Conservation (phyloP, 2,329 filamentous ascomycete genomes). For the Cyclaneusma minus region DNA sequence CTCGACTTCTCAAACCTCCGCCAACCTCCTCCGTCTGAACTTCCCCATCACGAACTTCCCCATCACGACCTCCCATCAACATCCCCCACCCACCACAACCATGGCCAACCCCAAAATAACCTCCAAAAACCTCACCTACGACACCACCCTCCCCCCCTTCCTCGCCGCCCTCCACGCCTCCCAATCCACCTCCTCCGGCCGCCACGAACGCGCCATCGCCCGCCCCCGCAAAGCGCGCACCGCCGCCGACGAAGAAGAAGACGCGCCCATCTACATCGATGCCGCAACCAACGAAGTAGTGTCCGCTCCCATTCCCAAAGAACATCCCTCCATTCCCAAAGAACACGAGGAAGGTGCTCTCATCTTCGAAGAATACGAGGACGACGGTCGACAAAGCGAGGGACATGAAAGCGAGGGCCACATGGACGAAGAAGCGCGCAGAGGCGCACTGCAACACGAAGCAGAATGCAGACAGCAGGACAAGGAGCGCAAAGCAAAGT, state of each 20-base stretch:
- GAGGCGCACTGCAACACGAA: constrained; percentile 9
- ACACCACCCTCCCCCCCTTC: constrained; percentile 42
- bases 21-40: too few species aligned
- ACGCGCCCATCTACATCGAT: constrained; percentile 60
- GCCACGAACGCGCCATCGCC: constrained; percentile 20
- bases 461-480: constrained; percentile 2
- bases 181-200: constrained; percentile 28
- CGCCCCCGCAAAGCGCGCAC: constrained; percentile 32
- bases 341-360: constrained; percentile 10
- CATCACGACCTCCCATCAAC: background rate
- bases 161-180: constrained; percentile 40
- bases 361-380: constrained; percentile 23
- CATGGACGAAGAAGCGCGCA: constrained; percentile 8
- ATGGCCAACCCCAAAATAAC: constrained; percentile 39
- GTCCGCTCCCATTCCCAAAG: too few species aligned
- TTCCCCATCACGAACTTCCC: background rate
- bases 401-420: constrained; percentile 9
- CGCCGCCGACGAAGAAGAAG: constrained; percentile 57
- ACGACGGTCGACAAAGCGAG: constrained; percentile 17
- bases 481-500: constrained; percentile 7
- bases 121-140: constrained; percentile 55
- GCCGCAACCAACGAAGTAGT: constrained; percentile 51
- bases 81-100: constrained; percentile 1
- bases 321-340: too few species aligned
- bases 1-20: too few species aligned